Conservation (phyloP, 2,329 filamentous ascomycete genomes). For the Fusarium sp. region DNA sequence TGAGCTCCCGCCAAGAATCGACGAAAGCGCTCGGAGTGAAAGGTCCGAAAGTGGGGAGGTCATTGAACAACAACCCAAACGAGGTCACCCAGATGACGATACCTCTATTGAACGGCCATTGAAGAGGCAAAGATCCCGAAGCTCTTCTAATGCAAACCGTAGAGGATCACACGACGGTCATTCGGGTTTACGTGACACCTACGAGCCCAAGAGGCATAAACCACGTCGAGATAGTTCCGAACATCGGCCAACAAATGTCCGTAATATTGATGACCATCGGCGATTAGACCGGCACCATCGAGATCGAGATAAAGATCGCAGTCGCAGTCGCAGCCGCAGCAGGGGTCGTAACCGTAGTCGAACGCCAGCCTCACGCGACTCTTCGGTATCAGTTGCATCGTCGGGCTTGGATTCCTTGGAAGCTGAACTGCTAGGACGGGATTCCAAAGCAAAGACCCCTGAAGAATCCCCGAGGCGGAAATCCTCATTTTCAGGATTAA, state of each 20-base stretch:
- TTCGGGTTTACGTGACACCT: constrained; percentile 17
- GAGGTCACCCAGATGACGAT: constrained; percentile 26
- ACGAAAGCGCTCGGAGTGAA: constrained; percentile 23
- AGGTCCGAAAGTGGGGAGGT: constrained; percentile 38
- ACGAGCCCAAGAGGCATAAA: constrained; percentile 24
- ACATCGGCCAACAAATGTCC: constrained; percentile 14
- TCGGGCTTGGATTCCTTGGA: constrained; percentile 56
- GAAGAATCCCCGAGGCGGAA: constrained; percentile 43
- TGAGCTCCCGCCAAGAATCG: constrained; percentile 11
- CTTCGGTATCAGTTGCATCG: constrained; percentile 50
- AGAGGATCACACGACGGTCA: constrained; percentile 16
- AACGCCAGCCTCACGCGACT: constrained; percentile 47
- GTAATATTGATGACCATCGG: constrained; percentile 26
- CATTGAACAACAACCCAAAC: constrained; percentile 31
- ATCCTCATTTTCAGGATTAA: constrained; percentile 39
- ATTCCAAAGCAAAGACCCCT: constrained; percentile 49
- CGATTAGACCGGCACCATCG: constrained; percentile 35
- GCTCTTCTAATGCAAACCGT: constrained; percentile 14
- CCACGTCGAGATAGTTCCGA: constrained; percentile 32
- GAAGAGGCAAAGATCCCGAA: constrained; percentile 42
- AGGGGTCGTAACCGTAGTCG: constrained; percentile 17
- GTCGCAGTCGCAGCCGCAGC: constrained; percentile 9
- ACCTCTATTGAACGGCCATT: constrained; percentile 29
- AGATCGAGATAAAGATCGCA: constrained; percentile 28
- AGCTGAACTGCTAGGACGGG: constrained; percentile 54